Conservation (phyloP, 805 yeast species). For the Kazachstania martiniae region DNA sequence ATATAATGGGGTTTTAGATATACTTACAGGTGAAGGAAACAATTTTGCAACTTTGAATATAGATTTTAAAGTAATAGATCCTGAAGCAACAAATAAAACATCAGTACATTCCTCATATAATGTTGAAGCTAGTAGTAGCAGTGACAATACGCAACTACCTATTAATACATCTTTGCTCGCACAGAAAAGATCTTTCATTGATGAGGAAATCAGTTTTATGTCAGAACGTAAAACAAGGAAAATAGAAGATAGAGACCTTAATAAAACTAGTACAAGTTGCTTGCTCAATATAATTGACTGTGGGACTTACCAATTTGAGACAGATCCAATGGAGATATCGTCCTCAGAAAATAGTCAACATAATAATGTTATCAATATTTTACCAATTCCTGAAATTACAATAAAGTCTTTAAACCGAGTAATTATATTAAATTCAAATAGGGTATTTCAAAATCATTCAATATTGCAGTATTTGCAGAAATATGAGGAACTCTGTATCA, state of each 20-base stretch:
- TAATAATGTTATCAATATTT: no score
- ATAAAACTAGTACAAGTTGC: no score
- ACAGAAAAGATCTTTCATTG: slow-evolving; percentile 17
- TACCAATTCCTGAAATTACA: no score
- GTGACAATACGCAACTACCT: not conserved
- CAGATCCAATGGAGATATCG: no score
- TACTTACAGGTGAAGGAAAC: slow-evolving; percentile 8
- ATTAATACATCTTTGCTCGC: slow-evolving; percentile 12
- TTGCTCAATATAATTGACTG: no score
- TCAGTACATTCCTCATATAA: no score
- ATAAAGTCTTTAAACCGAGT: no score
- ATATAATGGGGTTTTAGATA: slow-evolving; percentile 4
- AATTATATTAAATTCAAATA: slow-evolving; percentile 9
- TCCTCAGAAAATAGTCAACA: no score
- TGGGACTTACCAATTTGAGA: no score
- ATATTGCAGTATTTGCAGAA: slow-evolving; percentile 4
- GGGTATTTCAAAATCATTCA: slow-evolving; percentile 6
- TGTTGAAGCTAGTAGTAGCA: not conserved
- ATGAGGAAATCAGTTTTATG: slow-evolving; percentile 12
- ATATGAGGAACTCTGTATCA: slow-evolving; percentile 2
- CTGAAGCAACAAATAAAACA: not conserved
- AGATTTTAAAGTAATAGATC: no score
- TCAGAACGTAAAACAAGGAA: slow-evolving; percentile 5
- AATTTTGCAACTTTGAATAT: slow-evolving; percentile 1
- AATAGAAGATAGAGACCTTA: slow-evolving; percentile 1